Evolutionary conservation across 2,329 filamentous ascomycete genomes (phyloP), one percentile per base, ranked within the genome.

Genomic region (Blastomyces gilchristii): DNA sequence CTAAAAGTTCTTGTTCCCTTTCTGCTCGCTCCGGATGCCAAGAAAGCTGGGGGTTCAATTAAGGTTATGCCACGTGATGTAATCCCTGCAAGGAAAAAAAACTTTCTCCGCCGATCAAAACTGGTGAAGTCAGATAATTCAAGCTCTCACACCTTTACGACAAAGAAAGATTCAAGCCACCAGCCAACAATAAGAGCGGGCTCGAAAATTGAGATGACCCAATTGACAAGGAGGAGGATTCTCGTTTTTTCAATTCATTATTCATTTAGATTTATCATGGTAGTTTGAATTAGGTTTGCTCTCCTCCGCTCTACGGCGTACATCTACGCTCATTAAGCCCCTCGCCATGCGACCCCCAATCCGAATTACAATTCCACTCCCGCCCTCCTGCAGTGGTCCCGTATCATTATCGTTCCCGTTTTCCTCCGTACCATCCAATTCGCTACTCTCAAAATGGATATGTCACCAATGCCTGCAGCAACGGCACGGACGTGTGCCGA

Each of bases 401-500:
- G 34, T 34, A 43, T 34, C 52, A 12, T 52, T 58, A 41, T 62
- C 63, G 49, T 56, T 12, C 11, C 6, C 12, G 3, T 62, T 9
- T 2, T 31, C 57, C 2, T 47, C 53, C n/a, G 16, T 28, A 25
- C 43, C 41, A 11, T 39, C 45, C 28, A 37, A 61, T 25, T 28
- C n/a, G 31, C 25, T 53, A 43, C 22, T 22, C 58, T 34, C 58
- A 14, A 22, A 54, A 41, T 69, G 69, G 69, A 69, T 64, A n/a
- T 70, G 69, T 64, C 59, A 53, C 49, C 64, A 63, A 63, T 70
- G 68, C 50, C 60, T 69, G n/a, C 64, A 54, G 52, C 64, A 65
- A 25, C 63, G 56, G 50, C 58, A 37, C 25, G 34, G 50, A 53
- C 12, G 28, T 28, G 52, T 31, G 31, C 52, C n/a, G 31, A 37